Conservation (phyloP, 257 asterid species). For the Rhazya stricta region DNA sequence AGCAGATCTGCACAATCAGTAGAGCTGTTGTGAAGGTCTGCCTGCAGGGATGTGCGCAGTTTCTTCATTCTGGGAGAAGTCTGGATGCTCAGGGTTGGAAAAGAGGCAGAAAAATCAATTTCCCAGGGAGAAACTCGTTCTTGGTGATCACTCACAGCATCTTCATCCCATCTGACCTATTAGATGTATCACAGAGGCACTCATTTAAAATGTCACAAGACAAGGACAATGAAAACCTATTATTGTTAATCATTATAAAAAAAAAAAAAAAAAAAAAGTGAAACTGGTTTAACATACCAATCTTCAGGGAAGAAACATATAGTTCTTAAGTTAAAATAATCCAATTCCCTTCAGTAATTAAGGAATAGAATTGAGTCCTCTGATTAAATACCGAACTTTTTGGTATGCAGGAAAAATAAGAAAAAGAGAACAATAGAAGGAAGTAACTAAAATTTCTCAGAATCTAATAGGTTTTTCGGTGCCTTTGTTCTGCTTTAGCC, state of each 20-base stretch:
- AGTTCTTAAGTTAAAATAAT: neutral
- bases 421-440: neutral
- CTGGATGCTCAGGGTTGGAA: slow-evolving; percentile 64
- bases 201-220: neutral
- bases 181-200: slow-evolving; percentile 15
- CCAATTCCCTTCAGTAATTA: no score
- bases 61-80: slow-evolving; percentile 80
- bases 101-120: slow-evolving; percentile 80
- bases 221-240: neutral
- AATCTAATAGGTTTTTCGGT: neutral
- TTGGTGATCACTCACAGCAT: slow-evolving; percentile 60
- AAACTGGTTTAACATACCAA: neutral
- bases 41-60: slow-evolving; percentile 56
- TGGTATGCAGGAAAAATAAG: no score
- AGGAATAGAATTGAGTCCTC: neutral
- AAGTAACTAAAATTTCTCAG: neutral
- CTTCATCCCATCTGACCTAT: slow-evolving; percentile 97
- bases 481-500: neutral
- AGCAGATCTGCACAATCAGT: slow-evolving; percentile 19
- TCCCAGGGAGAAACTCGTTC: slow-evolving; percentile 99
- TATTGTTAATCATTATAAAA: no score
- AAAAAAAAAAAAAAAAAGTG: neutral
- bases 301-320: neutral
- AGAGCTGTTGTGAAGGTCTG: slow-evolving; percentile 48
- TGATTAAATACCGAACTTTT: neutral